phyloP scores from a whole-genome alignment of 768 basidiomycete species.

The Amanita subjunquillea region DNA sequence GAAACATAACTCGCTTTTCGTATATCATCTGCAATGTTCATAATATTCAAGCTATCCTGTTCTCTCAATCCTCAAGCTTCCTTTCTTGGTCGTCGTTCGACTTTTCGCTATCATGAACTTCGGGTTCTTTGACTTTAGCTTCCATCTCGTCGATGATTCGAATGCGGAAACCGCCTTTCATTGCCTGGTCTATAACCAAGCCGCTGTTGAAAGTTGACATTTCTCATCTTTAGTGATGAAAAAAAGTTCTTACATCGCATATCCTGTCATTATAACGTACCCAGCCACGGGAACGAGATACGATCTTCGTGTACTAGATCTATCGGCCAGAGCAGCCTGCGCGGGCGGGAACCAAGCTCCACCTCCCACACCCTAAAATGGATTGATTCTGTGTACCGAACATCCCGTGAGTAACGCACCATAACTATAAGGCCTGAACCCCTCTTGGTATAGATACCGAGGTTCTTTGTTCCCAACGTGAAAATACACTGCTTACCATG shows the following conservation, averaged over 20 bases:
- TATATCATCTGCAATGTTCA: not conserved
- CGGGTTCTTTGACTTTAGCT: constrained; percentile 8
- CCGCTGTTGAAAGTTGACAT: constrained; percentile 25
- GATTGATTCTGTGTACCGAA: not conserved
- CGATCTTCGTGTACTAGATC: constrained; percentile 36
- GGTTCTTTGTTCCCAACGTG: constrained; percentile 54
- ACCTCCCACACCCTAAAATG: constrained; percentile 38
- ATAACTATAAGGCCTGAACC: constrained; percentile 59
- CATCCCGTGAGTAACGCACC: constrained; percentile 21
- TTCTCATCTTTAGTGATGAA: not conserved
- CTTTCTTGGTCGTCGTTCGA: not conserved
- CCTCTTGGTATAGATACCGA: constrained; percentile 48
- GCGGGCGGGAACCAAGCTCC: constrained; percentile 64
- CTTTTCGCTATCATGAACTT: constrained; percentile 8
- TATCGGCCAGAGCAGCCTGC: constrained; percentile 46
- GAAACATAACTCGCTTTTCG: not conserved
- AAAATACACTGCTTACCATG: constrained; percentile 38
- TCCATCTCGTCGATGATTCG: constrained; percentile 33
- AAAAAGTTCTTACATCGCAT: constrained; percentile 37
- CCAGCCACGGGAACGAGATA: constrained; percentile 54
- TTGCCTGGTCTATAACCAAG: constrained; percentile 40
- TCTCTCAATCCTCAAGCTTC: not conserved
- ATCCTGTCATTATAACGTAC: constrained; percentile 46
- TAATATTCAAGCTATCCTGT: not conserved
- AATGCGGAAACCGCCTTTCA: constrained; percentile 38